Evolutionary conservation across 306 rosid genomes (phyloP).

Genomic region (Albizia julibrissin): DNA sequence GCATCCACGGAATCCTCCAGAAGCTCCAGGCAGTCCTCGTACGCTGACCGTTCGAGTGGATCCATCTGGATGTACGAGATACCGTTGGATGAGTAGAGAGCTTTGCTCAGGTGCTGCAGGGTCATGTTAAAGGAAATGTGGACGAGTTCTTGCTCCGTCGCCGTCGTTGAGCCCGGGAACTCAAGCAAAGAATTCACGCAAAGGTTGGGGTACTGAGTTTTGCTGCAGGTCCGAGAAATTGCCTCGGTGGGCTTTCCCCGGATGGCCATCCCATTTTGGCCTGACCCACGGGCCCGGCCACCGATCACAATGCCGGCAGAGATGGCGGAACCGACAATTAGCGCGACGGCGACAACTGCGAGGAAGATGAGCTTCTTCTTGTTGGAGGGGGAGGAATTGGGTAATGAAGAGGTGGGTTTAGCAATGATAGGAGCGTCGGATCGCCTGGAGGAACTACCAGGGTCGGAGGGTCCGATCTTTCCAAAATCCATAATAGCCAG

Average conservation of each 20-base stretch:
- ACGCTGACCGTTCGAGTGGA: conserved; percentile 51
- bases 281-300: conserved; percentile 33
- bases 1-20: conserved; percentile 68
- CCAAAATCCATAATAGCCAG: conserved; percentile 56
- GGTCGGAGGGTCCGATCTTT: conserved; percentile 45
- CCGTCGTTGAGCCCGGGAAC: conserved; percentile 71
- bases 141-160: conserved; percentile 68
- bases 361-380: conserved; percentile 49
- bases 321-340: conserved; percentile 60
- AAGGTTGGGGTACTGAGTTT: conserved; percentile 65
- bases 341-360: conserved; percentile 48
- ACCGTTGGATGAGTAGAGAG: conserved; percentile 56
- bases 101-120: conserved; percentile 58
- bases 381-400: neutral
- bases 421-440: conserved; percentile 33
- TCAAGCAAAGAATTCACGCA: conserved; percentile 80
- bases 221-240: conserved; percentile 79
- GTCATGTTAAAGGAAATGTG: conserved; percentile 92
- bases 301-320: conserved; percentile 54
- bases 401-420: neutral
- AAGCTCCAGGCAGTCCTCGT: conserved; percentile 78
- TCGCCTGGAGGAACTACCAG: conserved; percentile 46
- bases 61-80: conserved; percentile 43
- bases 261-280: neutral
- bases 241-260: conserved; percentile 74